Evolutionary conservation across 2,329 filamentous ascomycete genomes (phyloP).

Genomic region (Penicillium brevicompactum): DNA sequence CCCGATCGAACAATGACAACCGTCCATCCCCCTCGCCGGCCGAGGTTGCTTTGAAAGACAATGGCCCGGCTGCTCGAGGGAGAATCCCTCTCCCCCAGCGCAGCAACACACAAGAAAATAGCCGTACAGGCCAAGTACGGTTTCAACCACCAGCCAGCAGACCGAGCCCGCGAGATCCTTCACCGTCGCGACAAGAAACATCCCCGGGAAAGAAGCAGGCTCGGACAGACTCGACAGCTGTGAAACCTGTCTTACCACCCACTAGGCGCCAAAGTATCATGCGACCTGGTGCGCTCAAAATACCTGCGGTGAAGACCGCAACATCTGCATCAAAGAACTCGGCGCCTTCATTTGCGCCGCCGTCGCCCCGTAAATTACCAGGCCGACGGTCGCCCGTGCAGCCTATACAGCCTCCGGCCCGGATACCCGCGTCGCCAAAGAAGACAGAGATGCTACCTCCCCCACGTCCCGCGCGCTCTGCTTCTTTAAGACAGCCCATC

Average conservation of each 20-base stretch:
- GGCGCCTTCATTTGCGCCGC: slow-evolving; percentile 18
- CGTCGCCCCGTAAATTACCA: slow-evolving; percentile 29
- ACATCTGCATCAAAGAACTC: slow-evolving; percentile 21
- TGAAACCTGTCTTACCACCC: slow-evolving; percentile 2
- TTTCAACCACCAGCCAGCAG: slow-evolving; percentile 22
- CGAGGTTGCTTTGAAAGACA: slow-evolving; percentile 16
- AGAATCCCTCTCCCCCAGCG: slow-evolving; percentile 38
- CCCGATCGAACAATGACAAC: slow-evolving; percentile 13
- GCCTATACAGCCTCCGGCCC: slow-evolving; percentile 4
- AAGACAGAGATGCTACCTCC: slow-evolving; percentile 39
- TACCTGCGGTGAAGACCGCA: slow-evolving; percentile 17
- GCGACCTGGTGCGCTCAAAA: slow-evolving; percentile 28
- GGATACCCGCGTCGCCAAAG: slow-evolving; percentile 25
- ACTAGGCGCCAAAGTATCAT: slow-evolving; percentile 34
- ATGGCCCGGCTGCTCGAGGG: slow-evolving; percentile 22
- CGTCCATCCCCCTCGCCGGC: slow-evolving; percentile 13
- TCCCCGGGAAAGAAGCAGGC: slow-evolving; percentile 10
- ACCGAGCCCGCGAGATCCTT: slow-evolving; percentile 17
- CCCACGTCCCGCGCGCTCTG: slow-evolving; percentile 37
- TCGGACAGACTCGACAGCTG: not conserved
- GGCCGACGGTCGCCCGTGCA: slow-evolving; percentile 13
- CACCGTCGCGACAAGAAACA: slow-evolving; percentile 14
- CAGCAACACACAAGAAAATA: slow-evolving; percentile 25
- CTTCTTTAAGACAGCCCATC: slow-evolving; percentile 40
- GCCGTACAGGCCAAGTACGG: slow-evolving; percentile 17